Percentiles rank a stretch among this genome's conserved stretches.
Conservation (phyloP, 257 asterid species). For the Nicotiana tabacum region DNA sequence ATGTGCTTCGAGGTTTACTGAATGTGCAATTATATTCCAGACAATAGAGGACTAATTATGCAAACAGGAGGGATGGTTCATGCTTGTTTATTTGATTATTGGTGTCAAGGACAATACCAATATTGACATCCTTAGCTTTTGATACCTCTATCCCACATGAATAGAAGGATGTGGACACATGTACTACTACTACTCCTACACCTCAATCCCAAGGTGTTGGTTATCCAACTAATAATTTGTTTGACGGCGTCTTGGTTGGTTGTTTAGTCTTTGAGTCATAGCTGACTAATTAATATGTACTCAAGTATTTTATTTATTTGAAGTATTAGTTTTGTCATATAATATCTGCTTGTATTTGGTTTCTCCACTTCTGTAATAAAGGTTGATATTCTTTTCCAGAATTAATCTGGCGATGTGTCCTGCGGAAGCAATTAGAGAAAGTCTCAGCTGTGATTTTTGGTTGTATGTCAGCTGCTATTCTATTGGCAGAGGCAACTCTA, state of each 20-base stretch:
- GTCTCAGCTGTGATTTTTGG: slow-evolving; percentile 79
- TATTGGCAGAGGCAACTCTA: slow-evolving; percentile 95
- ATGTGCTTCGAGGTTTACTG: not conserved
- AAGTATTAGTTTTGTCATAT: not conserved
- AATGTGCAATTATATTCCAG: not conserved
- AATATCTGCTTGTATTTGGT: not conserved
- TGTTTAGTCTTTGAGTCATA: not conserved
- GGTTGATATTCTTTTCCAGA: slow-evolving; percentile 40
- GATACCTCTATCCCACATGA: not conserved
- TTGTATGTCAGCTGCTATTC: slow-evolving; percentile 89
- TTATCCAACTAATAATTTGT: not conserved
- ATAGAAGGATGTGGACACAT: not conserved
- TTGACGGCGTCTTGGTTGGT: not conserved
- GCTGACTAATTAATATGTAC: not conserved
- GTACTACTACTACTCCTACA: not conserved
- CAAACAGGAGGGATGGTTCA: not conserved
- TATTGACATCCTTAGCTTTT: not conserved
- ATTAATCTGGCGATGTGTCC: slow-evolving; percentile 84
- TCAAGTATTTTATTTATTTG: not conserved
- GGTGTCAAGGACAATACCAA: not conserved
- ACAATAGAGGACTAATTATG: not conserved
- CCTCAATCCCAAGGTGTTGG: not conserved
- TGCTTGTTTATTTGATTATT: not conserved
- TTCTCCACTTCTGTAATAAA: slow-evolving; percentile 2
- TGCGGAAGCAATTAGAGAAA: slow-evolving; percentile 67